Evolutionary conservation across 2,329 filamentous ascomycete genomes (phyloP).

Genomic region (Knufia petricola): DNA sequence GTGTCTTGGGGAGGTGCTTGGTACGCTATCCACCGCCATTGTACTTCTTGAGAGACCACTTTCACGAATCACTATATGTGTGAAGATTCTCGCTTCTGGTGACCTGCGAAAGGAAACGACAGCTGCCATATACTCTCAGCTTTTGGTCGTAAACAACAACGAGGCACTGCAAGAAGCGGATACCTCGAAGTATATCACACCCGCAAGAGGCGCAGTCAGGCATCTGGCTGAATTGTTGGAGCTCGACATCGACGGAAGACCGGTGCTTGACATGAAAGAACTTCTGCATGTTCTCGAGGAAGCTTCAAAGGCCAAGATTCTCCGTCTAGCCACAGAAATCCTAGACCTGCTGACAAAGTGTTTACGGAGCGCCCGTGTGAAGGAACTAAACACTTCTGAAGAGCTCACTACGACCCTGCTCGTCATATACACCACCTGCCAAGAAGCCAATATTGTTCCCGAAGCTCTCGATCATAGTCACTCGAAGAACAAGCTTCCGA

Average conservation of each 20-base stretch:
- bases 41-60: constrained; percentile 15
- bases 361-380: constrained; percentile 1
- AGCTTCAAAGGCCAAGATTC: constrained; percentile 15
- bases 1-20: constrained; percentile 15
- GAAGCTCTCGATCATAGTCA: not conserved
- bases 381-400: not conserved
- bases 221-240: constrained; percentile 15
- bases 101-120: constrained; percentile 11
- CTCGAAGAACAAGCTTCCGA: not conserved
- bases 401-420: not conserved
- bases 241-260: constrained; percentile 10
- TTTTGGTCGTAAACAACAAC: constrained; percentile 13
- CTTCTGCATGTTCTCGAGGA: constrained; percentile 14
- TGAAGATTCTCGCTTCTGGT: constrained; percentile 14
- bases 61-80: constrained; percentile 14
- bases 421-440: constrained; percentile 1
- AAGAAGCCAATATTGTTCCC: not conserved
- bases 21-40: constrained; percentile 17
- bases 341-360: constrained; percentile 6
- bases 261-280: constrained; percentile 12
- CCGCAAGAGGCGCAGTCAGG: constrained; percentile 17
- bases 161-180: constrained; percentile 7
- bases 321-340: constrained; percentile 18
- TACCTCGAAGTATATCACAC: constrained; percentile 10
- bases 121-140: constrained; percentile 12